These are phyloP conservation scores for Cylindrotheca closterium DNA, from an alignment of 108 stramenopile species.

Conservation along the genomic window DNA sequence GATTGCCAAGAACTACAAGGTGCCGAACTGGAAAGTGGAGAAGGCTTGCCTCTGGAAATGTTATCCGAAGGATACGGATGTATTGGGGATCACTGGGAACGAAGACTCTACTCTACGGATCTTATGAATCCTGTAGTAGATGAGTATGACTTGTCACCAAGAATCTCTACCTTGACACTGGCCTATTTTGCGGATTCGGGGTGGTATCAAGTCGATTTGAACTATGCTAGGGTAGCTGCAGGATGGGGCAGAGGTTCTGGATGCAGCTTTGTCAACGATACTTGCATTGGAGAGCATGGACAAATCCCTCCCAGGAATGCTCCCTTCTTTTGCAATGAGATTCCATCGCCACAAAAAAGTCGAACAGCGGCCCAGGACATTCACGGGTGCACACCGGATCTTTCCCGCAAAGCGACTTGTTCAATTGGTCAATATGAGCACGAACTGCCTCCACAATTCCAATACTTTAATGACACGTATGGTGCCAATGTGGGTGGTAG, in stretches of 20 bases:
- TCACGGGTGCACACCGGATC: slow-evolving; percentile 75
- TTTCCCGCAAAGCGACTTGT: slow-evolving; percentile 77
- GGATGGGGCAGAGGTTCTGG: slow-evolving; percentile 84
- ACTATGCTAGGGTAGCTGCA: slow-evolving; percentile 46
- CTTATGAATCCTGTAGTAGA: slow-evolving; percentile 82
- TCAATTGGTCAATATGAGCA: slow-evolving; percentile 67
- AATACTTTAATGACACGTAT: slow-evolving; percentile 61
- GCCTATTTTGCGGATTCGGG: slow-evolving; percentile 85
- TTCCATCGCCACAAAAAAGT: not conserved
- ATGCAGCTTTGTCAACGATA: slow-evolving; percentile 69
- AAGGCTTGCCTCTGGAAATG: slow-evolving; percentile 24
- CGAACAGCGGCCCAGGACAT: slow-evolving; percentile 34
- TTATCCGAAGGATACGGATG: slow-evolving; percentile 34
- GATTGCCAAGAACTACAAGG: slow-evolving; percentile 71
- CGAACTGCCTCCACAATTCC: slow-evolving; percentile 65
- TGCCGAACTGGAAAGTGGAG: slow-evolving; percentile 74
- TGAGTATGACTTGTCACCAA: slow-evolving; percentile 50
- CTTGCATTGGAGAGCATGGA: slow-evolving; percentile 60
- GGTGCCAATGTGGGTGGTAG: slow-evolving; percentile 60
- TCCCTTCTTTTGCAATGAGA: slow-evolving; percentile 76
- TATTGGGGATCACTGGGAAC: slow-evolving; percentile 84
- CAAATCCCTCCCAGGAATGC: slow-evolving; percentile 55
- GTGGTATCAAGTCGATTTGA: slow-evolving; percentile 80
- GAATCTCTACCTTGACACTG: slow-evolving; percentile 73
- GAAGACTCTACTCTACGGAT: slow-evolving; percentile 69